phyloP scores from a whole-genome alignment of 225 moss, liverwort and hornwort species.

The Pleurozium schreberi region DNA sequence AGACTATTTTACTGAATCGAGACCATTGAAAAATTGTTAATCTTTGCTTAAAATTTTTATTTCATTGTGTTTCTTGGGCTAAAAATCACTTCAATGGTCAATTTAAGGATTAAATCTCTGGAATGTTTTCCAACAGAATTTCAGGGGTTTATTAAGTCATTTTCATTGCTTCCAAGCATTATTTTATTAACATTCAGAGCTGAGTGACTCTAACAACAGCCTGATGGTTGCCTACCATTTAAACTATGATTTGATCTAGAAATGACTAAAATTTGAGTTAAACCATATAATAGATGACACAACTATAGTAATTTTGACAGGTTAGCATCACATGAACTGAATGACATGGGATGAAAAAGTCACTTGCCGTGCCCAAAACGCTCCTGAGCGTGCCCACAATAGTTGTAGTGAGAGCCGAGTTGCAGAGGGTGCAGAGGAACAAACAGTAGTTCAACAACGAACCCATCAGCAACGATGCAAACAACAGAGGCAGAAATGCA shows the following conservation, averaged over 20 bases:
- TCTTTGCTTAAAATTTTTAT: neutral
- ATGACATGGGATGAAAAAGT: neutral
- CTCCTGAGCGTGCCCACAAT: conserved; percentile 54
- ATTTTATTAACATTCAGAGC: neutral
- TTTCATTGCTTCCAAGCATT: neutral
- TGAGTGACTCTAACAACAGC: neutral
- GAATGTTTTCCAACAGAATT: neutral
- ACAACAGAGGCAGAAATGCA: conserved; percentile 28
- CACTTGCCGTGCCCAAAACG: conserved; percentile 47
- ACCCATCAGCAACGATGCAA: conserved; percentile 48
- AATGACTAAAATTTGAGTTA: neutral
- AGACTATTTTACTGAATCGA: neutral
- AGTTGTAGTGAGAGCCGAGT: conserved; percentile 55
- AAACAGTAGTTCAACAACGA: conserved; percentile 53
- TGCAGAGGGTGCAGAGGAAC: conserved; percentile 58
- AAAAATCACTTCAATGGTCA: neutral
- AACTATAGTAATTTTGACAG: neutral
- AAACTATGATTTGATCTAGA: neutral
- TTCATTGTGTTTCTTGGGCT: neutral
- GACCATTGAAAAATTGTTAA: neutral
- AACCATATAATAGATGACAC: neutral
- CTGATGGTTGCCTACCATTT: neutral
- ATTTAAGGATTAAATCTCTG: neutral
- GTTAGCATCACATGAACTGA: neutral
- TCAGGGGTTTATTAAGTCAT: neutral